Conservation (phyloP, 306 rosid species). For the Sesbania bispinosa region DNA sequence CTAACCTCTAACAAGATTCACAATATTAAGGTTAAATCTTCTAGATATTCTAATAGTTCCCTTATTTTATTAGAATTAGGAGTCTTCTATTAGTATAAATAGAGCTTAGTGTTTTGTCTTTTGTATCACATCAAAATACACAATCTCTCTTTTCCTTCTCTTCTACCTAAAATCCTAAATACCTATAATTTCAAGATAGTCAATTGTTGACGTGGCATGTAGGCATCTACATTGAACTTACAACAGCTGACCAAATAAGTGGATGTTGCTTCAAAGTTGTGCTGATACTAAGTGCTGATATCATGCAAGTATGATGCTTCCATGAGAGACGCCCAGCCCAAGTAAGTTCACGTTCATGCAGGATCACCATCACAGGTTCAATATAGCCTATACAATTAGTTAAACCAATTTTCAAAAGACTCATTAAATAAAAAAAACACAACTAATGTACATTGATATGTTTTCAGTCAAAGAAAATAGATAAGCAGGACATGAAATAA, state of each 20-base stretch:
- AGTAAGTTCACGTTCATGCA: slow-evolving; percentile 85
- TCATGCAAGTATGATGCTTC: slow-evolving; percentile 93
- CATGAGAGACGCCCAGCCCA: slow-evolving; percentile 96
- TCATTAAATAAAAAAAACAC: slow-evolving; percentile 14
- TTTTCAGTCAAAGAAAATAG: slow-evolving; percentile 1
- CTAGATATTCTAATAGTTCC: background rate
- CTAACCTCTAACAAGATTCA: background rate
- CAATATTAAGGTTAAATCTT: too few relatives aligned
- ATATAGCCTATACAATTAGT: slow-evolving; percentile 66
- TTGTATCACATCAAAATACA: background rate
- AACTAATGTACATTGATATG: background rate
- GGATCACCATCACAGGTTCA: slow-evolving; percentile 96
- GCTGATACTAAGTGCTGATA: slow-evolving; percentile 92
- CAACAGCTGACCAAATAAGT: slow-evolving; percentile 94
- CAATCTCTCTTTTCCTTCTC: background rate
- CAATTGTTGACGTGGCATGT: background rate
- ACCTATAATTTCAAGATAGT: background rate
- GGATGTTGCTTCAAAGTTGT: slow-evolving; percentile 97
- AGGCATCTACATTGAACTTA: slow-evolving; percentile 54
- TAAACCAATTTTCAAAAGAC: slow-evolving; percentile 10
- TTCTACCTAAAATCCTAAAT: too few relatives aligned
- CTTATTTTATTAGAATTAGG: too few relatives aligned
- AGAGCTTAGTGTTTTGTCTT: background rate
- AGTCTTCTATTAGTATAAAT: background rate
- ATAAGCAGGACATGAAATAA: background rate